Conservation (phyloP, 257 asterid genomes). For the Solanum bukasovii region DNA sequence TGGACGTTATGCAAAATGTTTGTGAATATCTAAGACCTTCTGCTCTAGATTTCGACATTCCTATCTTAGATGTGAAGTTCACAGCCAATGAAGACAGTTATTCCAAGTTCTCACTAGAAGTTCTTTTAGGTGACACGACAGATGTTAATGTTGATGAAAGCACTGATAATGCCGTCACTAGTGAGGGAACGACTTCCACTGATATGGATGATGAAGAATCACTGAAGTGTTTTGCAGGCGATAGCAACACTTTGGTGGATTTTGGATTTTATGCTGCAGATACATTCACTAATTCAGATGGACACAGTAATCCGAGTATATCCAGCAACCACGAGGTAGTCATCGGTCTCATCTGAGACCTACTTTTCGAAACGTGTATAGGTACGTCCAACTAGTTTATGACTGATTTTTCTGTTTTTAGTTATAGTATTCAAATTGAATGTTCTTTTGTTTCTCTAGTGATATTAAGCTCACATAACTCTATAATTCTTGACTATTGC, state of each 20-base stretch:
- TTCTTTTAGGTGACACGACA: conserved; percentile 36
- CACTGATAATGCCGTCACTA: background rate
- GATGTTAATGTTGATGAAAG: conserved; percentile 3
- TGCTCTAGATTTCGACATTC: conserved; percentile 38
- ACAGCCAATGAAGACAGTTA: conserved; percentile 10
- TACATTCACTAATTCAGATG: conserved; percentile 17
- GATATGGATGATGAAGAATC: conserved; percentile 6
- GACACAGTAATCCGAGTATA: background rate
- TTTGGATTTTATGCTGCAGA: conserved; percentile 19
- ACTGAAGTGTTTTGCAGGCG: conserved; percentile 1
- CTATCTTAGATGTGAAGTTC: conserved; percentile 65
- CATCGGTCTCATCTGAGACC: conserved; percentile 38
- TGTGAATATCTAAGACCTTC: conserved; percentile 18
- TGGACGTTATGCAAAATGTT: conserved; percentile 1
- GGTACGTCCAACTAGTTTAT: background rate
- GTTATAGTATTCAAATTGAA: background rate
- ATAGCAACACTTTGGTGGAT: conserved; percentile 29
- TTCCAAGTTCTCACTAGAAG: conserved; percentile 38
- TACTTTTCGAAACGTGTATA: background rate
- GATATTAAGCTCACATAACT: background rate
- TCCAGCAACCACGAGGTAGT: conserved; percentile 23
- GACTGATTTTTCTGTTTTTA: background rate
- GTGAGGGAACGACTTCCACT: conserved; percentile 10
- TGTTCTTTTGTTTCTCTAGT: background rate
- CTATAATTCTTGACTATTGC: background rate